Evolutionary conservation across 495 filamentous ascomycete species (phyloP).

Genomic region (Trichoderma gamsii): DNA sequence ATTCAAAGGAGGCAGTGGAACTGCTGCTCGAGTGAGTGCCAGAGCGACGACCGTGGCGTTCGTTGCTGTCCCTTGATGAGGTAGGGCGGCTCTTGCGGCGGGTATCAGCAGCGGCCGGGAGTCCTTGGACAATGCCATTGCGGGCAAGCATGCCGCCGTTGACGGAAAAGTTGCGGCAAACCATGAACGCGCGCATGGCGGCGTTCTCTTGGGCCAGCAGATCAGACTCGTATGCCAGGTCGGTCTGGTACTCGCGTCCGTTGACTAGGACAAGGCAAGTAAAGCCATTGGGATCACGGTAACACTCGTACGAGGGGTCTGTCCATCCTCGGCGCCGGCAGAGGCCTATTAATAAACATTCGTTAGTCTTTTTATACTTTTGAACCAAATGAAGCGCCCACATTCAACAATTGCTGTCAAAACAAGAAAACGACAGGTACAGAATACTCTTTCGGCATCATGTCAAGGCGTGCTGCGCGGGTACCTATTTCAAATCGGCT

Average conservation of each 20-base stretch:
- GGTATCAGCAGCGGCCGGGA: constrained; percentile 57
- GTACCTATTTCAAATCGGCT: neutral
- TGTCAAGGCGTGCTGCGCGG: neutral
- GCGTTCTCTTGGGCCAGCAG: constrained; percentile 86
- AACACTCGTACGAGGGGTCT: constrained; percentile 84
- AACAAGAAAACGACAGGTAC: neutral
- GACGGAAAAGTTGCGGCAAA: constrained; percentile 96
- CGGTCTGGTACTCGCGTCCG: constrained; percentile 91
- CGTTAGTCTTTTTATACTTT: constrained; percentile 31
- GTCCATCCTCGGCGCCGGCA: constrained; percentile 94
- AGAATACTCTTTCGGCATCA: neutral
- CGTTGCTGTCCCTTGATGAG: constrained; percentile 37
- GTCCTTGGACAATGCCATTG: constrained; percentile 79
- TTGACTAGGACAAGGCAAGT: constrained; percentile 92
- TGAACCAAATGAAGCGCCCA: no score
- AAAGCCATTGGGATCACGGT: constrained; percentile 64
- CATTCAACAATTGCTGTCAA: neutral
- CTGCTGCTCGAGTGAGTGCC: constrained; percentile 51
- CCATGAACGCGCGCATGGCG: constrained; percentile 94
- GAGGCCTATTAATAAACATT: constrained; percentile 60
- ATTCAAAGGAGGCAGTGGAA: constrained; percentile 49
- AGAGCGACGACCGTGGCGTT: constrained; percentile 33
- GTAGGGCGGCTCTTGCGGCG: constrained; percentile 41
- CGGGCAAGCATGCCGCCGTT: constrained; percentile 88
- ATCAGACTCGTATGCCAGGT: constrained; percentile 73